Evolutionary conservation across 345 rosid genomes (phyloP).

Genomic region (Linum tenue): DNA sequence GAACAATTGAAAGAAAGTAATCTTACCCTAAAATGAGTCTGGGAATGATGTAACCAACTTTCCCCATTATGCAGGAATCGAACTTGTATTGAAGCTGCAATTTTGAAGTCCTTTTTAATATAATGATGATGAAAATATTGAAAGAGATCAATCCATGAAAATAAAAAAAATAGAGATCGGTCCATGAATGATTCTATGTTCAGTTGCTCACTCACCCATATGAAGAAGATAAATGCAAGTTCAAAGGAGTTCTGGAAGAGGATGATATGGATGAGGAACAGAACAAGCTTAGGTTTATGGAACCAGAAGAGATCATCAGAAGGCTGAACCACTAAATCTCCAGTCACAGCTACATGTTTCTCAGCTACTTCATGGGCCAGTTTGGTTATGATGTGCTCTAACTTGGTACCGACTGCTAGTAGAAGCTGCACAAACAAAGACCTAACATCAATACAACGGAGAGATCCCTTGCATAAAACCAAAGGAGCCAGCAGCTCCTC

Average conservation of each 20-base stretch:
- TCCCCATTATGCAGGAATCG: slow-evolving; percentile 73
- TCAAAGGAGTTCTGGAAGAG: slow-evolving; percentile 87
- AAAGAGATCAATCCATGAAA: neutral
- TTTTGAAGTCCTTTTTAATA: neutral
- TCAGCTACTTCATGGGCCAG: slow-evolving; percentile 66
- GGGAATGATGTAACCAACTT: slow-evolving; percentile 44
- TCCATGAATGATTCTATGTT: neutral
- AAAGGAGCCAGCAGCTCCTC: neutral
- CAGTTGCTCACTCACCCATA: slow-evolving; percentile 37
- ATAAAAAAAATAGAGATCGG: neutral
- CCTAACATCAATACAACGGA: too few species aligned
- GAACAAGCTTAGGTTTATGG: slow-evolving; percentile 43
- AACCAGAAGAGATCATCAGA: slow-evolving; percentile 80
- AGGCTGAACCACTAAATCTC: slow-evolving; percentile 65
- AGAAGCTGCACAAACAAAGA: slow-evolving; percentile 35
- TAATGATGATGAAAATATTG: too few species aligned
- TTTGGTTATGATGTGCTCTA: slow-evolving; percentile 64
- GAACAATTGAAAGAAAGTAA: neutral
- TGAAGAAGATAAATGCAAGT: slow-evolving; percentile 71
- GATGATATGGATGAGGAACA: slow-evolving; percentile 59
- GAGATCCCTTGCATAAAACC: too few species aligned
- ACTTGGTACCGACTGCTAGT: slow-evolving; percentile 68
- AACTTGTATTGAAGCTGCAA: slow-evolving; percentile 59
- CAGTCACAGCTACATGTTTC: slow-evolving; percentile 53
- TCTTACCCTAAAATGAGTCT: slow-evolving; percentile 65